Conservation (phyloP, 176 grass and related monocot species). For the Eragrostis curvula region DNA sequence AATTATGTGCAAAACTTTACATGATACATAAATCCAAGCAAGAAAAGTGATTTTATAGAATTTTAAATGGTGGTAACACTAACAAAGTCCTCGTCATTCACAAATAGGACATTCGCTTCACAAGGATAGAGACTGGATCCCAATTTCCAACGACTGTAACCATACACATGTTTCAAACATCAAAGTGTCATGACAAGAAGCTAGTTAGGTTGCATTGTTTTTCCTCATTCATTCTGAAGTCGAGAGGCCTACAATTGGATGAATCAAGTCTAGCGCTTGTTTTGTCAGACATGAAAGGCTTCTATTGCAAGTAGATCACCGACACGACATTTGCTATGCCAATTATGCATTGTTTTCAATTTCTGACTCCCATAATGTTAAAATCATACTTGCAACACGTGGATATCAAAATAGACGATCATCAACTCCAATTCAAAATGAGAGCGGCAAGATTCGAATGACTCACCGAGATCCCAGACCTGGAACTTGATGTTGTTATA, state of each 20-base stretch:
- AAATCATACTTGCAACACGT: background rate
- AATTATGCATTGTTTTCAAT: background rate
- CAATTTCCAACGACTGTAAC: background rate
- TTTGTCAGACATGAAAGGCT: too few relatives aligned
- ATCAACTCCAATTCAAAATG: slow-evolving; percentile 13
- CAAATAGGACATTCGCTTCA: background rate
- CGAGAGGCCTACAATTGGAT: background rate
- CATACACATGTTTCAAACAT: background rate
- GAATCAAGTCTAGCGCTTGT: background rate
- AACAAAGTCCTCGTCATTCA: background rate
- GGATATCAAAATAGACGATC: background rate
- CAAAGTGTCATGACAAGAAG: background rate
- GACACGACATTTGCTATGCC: background rate
- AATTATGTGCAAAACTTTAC: background rate
- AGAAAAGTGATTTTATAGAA: background rate
- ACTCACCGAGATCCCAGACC: slow-evolving; percentile 93
- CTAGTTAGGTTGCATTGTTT: slow-evolving; percentile 6
- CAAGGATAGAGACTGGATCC: background rate
- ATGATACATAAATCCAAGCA: background rate
- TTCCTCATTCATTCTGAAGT: background rate
- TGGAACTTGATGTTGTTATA: slow-evolving; percentile 98
- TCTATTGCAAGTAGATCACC: too few relatives aligned
- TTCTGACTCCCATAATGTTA: background rate
- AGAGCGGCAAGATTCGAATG: background rate
- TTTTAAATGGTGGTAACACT: background rate